phyloP scores from a whole-genome alignment of 495 filamentous ascomycete genomes.

The Acidiella bohemica region DNA sequence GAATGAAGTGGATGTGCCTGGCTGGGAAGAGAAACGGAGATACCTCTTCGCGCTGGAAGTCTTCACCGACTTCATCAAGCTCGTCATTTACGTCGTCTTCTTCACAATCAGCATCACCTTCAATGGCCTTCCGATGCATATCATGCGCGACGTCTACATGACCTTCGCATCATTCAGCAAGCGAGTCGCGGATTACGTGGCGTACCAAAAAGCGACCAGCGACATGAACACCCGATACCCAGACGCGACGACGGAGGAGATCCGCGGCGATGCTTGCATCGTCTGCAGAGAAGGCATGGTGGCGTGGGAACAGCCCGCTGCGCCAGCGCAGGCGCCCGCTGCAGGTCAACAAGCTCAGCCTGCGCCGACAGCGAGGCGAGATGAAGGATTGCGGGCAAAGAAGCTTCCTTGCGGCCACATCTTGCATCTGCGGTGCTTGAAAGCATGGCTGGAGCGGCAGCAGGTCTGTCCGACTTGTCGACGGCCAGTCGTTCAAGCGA shows the following conservation, averaged over 20 bases:
- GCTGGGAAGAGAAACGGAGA: conserved; percentile 92
- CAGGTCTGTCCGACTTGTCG: conserved; percentile 95
- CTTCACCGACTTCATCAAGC: conserved; percentile 78
- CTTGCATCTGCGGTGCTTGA: conserved; percentile 81
- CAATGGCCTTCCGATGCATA: conserved; percentile 91
- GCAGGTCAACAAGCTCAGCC: conserved; percentile 5
- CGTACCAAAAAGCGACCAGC: conserved; percentile 74
- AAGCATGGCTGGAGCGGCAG: conserved; percentile 96
- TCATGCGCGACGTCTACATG: conserved; percentile 86
- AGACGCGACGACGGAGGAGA: conserved; percentile 79
- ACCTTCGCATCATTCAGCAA: conserved; percentile 84
- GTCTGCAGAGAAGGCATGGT: conserved; percentile 96
- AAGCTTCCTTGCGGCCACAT: conserved; percentile 95
- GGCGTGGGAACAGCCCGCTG: conserved; percentile 41
- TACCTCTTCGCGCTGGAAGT: conserved; percentile 88
- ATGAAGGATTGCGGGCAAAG: conserved; percentile 80
- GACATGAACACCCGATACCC: conserved; percentile 89
- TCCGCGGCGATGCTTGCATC: conserved; percentile 88
- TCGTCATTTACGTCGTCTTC: conserved; percentile 77
- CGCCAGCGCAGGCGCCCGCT: conserved; percentile 21
- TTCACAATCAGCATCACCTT: conserved; percentile 87
- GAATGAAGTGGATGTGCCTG: conserved; percentile 82
- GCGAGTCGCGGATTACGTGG: conserved; percentile 70
- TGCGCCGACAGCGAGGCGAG: conserved; percentile 31
- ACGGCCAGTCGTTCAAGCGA: conserved; percentile 50